Conservation (phyloP, 306 rosid species). For the Cicer bijugum region DNA sequence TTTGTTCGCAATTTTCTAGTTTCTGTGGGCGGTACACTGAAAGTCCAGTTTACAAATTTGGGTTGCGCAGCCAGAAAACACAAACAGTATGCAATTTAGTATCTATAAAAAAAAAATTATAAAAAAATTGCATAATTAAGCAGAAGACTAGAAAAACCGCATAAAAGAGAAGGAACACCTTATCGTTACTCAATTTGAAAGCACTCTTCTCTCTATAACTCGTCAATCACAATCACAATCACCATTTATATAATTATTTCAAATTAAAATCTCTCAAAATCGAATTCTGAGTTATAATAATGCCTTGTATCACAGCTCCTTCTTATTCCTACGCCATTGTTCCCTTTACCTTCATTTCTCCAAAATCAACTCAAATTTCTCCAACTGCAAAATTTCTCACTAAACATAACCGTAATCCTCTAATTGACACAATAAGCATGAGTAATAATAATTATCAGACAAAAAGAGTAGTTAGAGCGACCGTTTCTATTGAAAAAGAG, state of each 20-base stretch:
- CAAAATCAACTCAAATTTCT: constrained; percentile 15
- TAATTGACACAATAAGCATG: neutral
- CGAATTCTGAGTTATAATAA: neutral
- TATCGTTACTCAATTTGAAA: constrained; percentile 8
- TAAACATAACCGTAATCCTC: neutral
- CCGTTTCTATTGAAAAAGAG: constrained; percentile 82
- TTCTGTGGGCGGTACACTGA: constrained; percentile 39
- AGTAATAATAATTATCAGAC: neutral
- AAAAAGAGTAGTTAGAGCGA: constrained; percentile 39
- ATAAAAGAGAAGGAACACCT: constrained; percentile 15
- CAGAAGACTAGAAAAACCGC: neutral
- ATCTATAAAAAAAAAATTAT: neutral
- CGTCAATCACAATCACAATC: neutral
- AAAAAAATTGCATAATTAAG: neutral
- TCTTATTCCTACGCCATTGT: constrained; percentile 42
- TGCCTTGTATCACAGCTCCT: constrained; percentile 48
- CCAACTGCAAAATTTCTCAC: constrained; percentile 19
- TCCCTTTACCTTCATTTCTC: constrained; percentile 30
- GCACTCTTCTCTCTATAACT: neutral
- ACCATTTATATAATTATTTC: neutral
- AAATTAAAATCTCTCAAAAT: neutral
- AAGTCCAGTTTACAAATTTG: constrained; percentile 1
- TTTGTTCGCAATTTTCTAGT: neutral
- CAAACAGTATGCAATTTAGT: neutral
- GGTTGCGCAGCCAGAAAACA: constrained; percentile 26